Evolutionary conservation across 768 basidiomycete genomes (phyloP), one percentile per base, ranked within the genome.

Genomic region (Panaeolus papilionaceus): DNA sequence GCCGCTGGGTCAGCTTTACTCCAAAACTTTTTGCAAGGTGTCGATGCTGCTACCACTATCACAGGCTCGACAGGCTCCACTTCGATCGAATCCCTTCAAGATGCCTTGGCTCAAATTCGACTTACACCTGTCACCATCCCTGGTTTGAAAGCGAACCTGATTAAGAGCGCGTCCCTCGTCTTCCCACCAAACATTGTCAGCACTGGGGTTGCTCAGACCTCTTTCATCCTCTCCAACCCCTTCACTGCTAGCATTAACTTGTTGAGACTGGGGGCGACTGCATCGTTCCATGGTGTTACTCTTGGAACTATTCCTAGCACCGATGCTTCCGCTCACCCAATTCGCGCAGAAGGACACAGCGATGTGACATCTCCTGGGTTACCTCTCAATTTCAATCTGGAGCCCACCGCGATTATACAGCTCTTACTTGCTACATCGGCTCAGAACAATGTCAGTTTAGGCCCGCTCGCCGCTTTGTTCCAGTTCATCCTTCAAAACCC

Each of bases 161-260:
- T 93, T 68, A 79, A 78, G 61, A 82, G 81, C 28, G 84, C 87
- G 1, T 82, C 84, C 1, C 79, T 93, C 38, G 79, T 82, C 23
- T 89, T 93, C 79, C 90, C 91, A 1, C 77, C 79, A 11, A 77
- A 92, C 71, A 89, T 92, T 54, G 86, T 84, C 18, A 77, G 83
- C 69, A 91, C 87, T 0, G 88, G 88, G 12, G 75, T 89, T 20
- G 89, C 89, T 1, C 81, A 82, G n/a, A 79, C 86, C 4, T 78
- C 85, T 1, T 90, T 92, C 73, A 81, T 78, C 0, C 80, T 93
- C 37, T 78, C 81, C 20, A 91, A 93, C 71, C 90, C 90, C 0
- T 93, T 93, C 78, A 91, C 89, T 0, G 89, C 91, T 18, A 86
- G 86, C 72, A 86, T 93, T 75, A 89, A 88, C 73, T 75, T 93